Percentiles rank a stretch among this genome's conserved stretches.
These are phyloP conservation scores for Chalara sp. DNA, from an alignment of 2,329 filamentous ascomycete genomes.

Conservation along the genomic window DNA sequence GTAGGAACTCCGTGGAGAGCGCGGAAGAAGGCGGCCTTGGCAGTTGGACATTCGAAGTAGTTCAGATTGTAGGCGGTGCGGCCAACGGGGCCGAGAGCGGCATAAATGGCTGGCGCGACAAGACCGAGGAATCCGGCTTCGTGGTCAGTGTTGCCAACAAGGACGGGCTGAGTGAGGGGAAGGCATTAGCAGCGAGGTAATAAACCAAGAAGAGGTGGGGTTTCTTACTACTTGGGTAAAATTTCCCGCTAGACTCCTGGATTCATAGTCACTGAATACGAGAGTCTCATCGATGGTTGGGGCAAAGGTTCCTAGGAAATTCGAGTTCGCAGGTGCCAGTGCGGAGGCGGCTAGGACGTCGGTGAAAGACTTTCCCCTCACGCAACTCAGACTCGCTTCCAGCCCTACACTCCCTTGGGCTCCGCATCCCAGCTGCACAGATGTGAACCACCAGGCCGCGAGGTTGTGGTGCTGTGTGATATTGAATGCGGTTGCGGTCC, in stretches of 20 bases:
- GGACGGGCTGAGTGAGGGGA: slow-evolving; percentile 14
- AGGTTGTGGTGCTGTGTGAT: slow-evolving; percentile 9
- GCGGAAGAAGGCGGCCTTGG: slow-evolving; percentile 1
- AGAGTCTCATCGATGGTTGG: slow-evolving; percentile 13
- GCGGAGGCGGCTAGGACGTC: slow-evolving; percentile 8
- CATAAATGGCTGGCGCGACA: slow-evolving; percentile 10
- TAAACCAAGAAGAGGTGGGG: background rate
- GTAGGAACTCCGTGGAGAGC: slow-evolving; percentile 9
- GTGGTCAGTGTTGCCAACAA: slow-evolving; percentile 22
- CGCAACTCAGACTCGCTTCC: slow-evolving; percentile 19
- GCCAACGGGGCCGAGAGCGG: slow-evolving; percentile 7
- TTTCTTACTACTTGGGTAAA: slow-evolving; percentile 16
- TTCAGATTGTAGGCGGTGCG: slow-evolving; percentile 2
- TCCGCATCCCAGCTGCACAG: slow-evolving; percentile 19
- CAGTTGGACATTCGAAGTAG: background rate
- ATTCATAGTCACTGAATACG: slow-evolving; percentile 13
- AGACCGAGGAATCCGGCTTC: slow-evolving; percentile 19
- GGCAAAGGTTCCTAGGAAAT: slow-evolving; percentile 10
- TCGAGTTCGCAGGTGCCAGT: slow-evolving; percentile 7
- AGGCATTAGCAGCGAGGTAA: too few relatives aligned
- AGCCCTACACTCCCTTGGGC: slow-evolving; percentile 13
- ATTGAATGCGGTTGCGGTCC: slow-evolving; percentile 5
- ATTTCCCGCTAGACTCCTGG: slow-evolving; percentile 11
- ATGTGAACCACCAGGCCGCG: slow-evolving; percentile 20
- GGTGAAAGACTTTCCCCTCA: slow-evolving; percentile 11